Conservation (phyloP, 345 rosid species). For the Stellera chamaejasme region DNA sequence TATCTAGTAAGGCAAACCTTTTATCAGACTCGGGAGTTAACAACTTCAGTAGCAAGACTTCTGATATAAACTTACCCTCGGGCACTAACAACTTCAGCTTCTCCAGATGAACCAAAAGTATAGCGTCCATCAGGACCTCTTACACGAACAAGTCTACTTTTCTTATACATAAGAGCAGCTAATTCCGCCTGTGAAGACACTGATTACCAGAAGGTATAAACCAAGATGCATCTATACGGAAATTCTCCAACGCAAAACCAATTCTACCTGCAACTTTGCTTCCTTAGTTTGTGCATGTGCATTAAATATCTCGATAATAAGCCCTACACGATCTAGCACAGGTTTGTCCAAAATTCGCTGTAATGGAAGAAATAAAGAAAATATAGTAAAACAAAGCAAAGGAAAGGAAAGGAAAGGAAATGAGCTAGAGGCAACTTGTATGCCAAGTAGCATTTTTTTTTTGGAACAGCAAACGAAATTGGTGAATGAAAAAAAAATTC, state of each 20-base stretch:
- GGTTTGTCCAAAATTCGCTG: conserved; percentile 78
- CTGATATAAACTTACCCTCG: conserved; percentile 58
- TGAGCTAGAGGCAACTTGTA: not conserved
- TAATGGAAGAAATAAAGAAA: conserved; percentile 2
- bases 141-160: conserved; percentile 86
- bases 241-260: conserved; percentile 2
- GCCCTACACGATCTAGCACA: conserved; percentile 85
- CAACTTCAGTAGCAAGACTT: conserved; percentile 5
- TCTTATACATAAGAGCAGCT: conserved; percentile 85
- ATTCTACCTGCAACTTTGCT: conserved; percentile 85
- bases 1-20: not conserved
- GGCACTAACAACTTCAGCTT: conserved; percentile 98
- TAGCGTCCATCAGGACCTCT: conserved; percentile 64
- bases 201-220: conserved; percentile 12
- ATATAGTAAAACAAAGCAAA: not conserved
- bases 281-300: conserved; percentile 93
- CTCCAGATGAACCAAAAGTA: conserved; percentile 72
- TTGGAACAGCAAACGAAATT: no score
- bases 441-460: no score
- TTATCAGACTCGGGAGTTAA: conserved; percentile 1
- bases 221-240: conserved; percentile 1
- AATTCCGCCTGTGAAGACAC: conserved; percentile 59
- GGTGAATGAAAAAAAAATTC: not conserved
- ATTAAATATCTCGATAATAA: conserved; percentile 91
- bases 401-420: not conserved